Base-by-base conservation (phyloP, 2,329 filamentous ascomycete genomes). In the Pseudogymnoascus sp. region DNA sequence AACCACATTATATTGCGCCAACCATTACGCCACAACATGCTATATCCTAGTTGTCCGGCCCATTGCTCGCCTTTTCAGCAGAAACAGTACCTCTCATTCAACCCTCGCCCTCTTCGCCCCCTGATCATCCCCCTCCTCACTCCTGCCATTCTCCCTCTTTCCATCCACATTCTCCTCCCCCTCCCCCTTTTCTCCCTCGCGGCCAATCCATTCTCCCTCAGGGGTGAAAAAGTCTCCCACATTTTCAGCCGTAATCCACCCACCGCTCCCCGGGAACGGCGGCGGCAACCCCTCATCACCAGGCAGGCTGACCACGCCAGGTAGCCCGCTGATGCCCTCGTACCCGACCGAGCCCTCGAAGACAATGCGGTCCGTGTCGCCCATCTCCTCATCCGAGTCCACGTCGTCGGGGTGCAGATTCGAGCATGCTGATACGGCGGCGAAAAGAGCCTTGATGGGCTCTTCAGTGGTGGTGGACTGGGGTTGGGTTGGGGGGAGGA, bases 181-280 rank as follows among this genome's bases (percentile, higher is more conserved):
- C 8, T 71, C 70, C 1, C 71, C 74, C 6, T 61, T 67, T 6
- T 66, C 70, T 35, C 65, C 72, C 6, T 60, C 37, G 4, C 59
- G 28, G 0, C 78, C 83, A 66, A 89, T 88, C 84, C 89, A 93
- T 72, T 93, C 92, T 2, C 91, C 91, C 7, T 92, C 83, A 66
- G 83, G 86, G 69, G 95, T 90, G 75, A 95, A 90, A 72, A 86
- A 96, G 68, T 96, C 84, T 67, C 89, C 81, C 73, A 96, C 87
- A 70, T 97, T 98, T 63, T 96, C 93, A 7, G 90, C 89, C 14
- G 93, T 98, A 72, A 98, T 92, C 90, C 90, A 93, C 0, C 89
- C 89, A 0, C 84, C 84, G 60, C 89, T 90, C 1, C 89, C 89
- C 0, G 89, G 88, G 74, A 89, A 84, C 0, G 86, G 83, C 1